Evolutionary conservation across 371 early-diverging fungal species (phyloP).

Genomic region (Coemansia sp.): DNA sequence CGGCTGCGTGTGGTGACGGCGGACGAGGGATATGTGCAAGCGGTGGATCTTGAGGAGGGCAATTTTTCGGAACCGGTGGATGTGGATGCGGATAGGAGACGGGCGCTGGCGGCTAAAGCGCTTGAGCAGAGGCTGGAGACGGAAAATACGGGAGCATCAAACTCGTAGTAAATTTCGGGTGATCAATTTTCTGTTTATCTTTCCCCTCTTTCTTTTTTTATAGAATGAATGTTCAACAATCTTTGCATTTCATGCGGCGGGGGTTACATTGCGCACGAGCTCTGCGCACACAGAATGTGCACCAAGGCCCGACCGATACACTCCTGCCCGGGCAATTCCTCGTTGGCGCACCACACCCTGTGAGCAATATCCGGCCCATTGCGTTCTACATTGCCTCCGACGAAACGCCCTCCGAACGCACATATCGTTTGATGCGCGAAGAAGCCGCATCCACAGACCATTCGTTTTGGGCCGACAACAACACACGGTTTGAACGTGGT

Average conservation of each 20-base stretch:
- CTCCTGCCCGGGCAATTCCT: conserved; percentile 53
- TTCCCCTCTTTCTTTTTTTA: not conserved
- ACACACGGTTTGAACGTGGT: conserved; percentile 63
- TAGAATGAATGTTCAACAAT: not conserved
- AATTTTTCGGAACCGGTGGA: conserved; percentile 11
- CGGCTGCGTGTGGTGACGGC: conserved; percentile 26
- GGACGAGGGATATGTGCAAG: conserved; percentile 43
- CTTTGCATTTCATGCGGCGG: too few species aligned
- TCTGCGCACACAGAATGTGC: not conserved
- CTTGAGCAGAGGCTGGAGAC: conserved; percentile 31
- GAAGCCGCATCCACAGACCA: conserved; percentile 62
- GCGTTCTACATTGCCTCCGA: conserved; percentile 60
- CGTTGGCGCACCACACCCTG: conserved; percentile 68
- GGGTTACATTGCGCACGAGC: not conserved
- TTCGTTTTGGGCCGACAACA: conserved; percentile 75
- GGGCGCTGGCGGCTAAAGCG: conserved; percentile 42
- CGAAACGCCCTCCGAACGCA: conserved; percentile 59
- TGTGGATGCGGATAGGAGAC: conserved; percentile 38
- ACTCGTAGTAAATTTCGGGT: not conserved
- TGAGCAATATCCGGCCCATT: conserved; percentile 72
- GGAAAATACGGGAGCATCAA: too few species aligned
- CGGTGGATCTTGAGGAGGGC: conserved; percentile 16
- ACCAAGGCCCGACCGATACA: conserved; percentile 13
- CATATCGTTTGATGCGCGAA: conserved; percentile 60
- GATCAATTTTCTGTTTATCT: not conserved